A percentile compares a stretch with the other conserved stretches of the same genome.
Conservation (phyloP, 2,329 filamentous ascomycete species). For the Dothistroma pini region DNA sequence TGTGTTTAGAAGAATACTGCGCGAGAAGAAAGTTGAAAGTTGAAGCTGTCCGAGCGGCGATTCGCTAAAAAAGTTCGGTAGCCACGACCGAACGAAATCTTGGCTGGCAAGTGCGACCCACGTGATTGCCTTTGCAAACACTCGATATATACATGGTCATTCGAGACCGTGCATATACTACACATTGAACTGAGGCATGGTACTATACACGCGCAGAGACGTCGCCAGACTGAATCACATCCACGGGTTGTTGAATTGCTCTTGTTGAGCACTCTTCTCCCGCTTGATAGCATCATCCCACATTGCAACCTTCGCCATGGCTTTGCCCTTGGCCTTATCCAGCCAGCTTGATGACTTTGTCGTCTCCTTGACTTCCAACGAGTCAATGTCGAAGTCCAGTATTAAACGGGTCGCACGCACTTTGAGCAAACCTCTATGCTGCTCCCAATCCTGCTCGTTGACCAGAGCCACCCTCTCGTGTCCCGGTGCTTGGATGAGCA, state of each 20-base stretch:
- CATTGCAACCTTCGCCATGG: not conserved
- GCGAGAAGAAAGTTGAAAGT: not conserved
- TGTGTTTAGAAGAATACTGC: not conserved
- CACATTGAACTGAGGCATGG: not conserved
- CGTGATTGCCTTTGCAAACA: too few species aligned
- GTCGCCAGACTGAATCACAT: not conserved
- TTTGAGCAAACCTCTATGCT: not conserved
- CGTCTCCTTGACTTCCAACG: not conserved
- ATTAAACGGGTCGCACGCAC: not conserved
- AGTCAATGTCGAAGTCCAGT: not conserved
- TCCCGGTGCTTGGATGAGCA: not conserved
- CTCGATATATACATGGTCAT: too few species aligned
- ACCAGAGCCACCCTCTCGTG: not conserved
- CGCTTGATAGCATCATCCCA: not conserved
- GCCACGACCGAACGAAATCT: too few species aligned
- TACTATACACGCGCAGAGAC: not conserved
- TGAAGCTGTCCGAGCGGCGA: too few species aligned
- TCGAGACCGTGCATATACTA: not conserved
- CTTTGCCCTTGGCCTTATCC: conserved; percentile 2
- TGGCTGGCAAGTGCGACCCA: too few species aligned
- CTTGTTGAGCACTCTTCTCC: conserved; percentile 2
- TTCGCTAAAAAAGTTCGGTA: too few species aligned
- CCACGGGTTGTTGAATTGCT: not conserved
- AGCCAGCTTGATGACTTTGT: not conserved
- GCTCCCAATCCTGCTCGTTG: not conserved